These are phyloP conservation scores for Boletus bicolor DNA, from an alignment of 768 basidiomycete species.

Conservation along the genomic window DNA sequence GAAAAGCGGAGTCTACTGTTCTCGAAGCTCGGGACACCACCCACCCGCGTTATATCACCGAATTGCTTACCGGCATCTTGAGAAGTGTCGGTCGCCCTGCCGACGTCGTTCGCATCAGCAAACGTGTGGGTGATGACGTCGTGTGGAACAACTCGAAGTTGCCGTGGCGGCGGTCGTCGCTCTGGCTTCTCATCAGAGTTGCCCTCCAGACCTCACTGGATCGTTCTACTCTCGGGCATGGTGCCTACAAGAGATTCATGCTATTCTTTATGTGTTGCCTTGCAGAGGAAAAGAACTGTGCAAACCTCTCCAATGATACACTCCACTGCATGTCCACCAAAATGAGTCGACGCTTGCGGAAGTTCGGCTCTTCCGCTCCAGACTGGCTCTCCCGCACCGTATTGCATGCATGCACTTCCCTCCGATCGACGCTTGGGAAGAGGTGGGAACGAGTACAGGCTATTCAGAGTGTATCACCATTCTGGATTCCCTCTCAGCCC, in stretches of 20 bases:
- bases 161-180: constrained; percentile 49
- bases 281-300: background rate
- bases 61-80: constrained; percentile 47
- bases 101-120: constrained; percentile 31
- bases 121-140: constrained; percentile 48
- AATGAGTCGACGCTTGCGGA: constrained; percentile 35
- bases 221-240: constrained; percentile 8
- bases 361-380: constrained; percentile 28
- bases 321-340: constrained; percentile 39
- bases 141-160: constrained; percentile 36
- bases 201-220: constrained; percentile 39
- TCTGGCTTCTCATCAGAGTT: constrained; percentile 51
- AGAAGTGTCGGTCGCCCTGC: constrained; percentile 35
- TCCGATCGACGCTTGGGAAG: constrained; percentile 24
- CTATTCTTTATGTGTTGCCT: constrained; percentile 29
- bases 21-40: constrained; percentile 39
- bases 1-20: constrained; percentile 36
- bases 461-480: constrained; percentile 23
- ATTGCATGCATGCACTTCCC: constrained; percentile 8
- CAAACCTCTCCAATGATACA: constrained; percentile 28
- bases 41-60: constrained; percentile 48
- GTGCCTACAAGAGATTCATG: constrained; percentile 34
- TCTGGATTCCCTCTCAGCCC: constrained; percentile 31
- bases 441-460: constrained; percentile 37
- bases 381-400: constrained; percentile 14